Base-by-base conservation (phyloP, 2,329 filamentous ascomycete species). In the Leptographium procerum region DNA sequence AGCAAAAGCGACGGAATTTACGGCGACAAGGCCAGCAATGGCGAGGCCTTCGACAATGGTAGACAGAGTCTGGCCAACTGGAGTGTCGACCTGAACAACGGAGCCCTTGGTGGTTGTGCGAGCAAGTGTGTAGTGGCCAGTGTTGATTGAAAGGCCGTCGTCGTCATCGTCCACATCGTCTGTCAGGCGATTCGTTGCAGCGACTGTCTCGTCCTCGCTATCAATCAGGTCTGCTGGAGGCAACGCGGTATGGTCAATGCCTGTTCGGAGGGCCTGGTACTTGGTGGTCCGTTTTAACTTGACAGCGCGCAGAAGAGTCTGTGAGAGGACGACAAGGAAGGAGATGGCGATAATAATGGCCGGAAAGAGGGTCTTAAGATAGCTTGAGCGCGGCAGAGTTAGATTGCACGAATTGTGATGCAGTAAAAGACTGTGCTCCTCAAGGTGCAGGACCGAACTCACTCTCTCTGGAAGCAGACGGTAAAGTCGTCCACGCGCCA, bases 341-440 rank as follows among this genome's bases (percentile, higher is more conserved):
- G 94, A 97, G 29, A 87, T 65, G 62, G 73, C 79, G 70, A 91
- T 82, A 59, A 87, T 77, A 61, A 85, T 73, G 61, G 94, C 75
- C 57, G 94, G 94, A 57, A 97, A 78, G 52, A 95, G 76, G 61
- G 89, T 83, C 71, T 89, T 86, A 57, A 95, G 81, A 70, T 88
- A 91, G 71, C 89, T 92, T 43, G 40, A 69, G 34, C 10, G 40
- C 8, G 9, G 13, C 26, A 33, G 36, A 11, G n/a, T 26, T 11
- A 48, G 40, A 6, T 22, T 6, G 22, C 13, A 33, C 13, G 4
- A 28, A 33, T 59, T 47, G 19, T 16, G 28, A n/a, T 28, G 40
- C 19, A 28, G 54, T 48, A 28, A 14, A n/a, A 13, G 13, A 6
- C 45, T 3, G n/a, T 13, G 51, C 8, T 19, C n/a, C 22, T 9